Percentiles rank a stretch among this genome's conserved stretches.
These are phyloP conservation scores for Globisporangium parvum DNA, from an alignment of 352 stramenopile genomes.

Conservation along the genomic window DNA sequence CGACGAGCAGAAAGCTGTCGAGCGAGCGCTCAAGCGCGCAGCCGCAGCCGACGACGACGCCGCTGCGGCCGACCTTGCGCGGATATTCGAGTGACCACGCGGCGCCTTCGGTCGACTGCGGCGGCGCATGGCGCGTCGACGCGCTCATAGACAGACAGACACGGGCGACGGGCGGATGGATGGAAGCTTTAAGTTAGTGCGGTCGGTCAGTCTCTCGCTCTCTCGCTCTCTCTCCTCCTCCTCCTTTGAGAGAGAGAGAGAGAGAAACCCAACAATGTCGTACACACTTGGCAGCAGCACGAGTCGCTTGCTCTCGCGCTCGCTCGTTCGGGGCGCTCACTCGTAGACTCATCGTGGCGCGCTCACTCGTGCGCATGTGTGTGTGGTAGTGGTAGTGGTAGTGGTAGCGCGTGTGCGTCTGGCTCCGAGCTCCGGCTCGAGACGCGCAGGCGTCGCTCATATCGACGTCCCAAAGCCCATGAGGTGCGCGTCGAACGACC, in stretches of 20 bases:
- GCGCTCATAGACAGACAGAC: background rate
- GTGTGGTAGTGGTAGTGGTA: background rate
- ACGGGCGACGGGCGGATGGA: background rate
- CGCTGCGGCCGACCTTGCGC: slow-evolving; percentile 33
- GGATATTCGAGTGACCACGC: slow-evolving; percentile 34
- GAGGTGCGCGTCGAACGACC: slow-evolving; percentile 50
- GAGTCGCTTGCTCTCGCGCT: no score
- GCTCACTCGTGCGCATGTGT: no score
- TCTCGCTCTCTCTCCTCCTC: no score
- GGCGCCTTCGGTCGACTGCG: no score
- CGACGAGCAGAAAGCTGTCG: slow-evolving; percentile 31
- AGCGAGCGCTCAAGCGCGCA: slow-evolving; percentile 41
- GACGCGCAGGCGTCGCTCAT: background rate
- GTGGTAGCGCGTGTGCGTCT: background rate
- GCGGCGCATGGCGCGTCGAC: no score
- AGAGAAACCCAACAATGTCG: no score
- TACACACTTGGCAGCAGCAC: no score
- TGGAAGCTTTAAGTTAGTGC: background rate
- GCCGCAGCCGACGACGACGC: slow-evolving; percentile 31
- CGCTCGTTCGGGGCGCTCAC: background rate
- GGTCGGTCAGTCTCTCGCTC: no score
- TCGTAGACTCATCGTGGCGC: background rate
- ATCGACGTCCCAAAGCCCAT: slow-evolving; percentile 31
- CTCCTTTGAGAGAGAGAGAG: no score
- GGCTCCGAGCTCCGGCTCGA: no score